Evolutionary conservation across 352 stramenopile genomes (phyloP), one percentile per base, ranked within the genome.

Genomic region (Phytophthora podocarpi): DNA sequence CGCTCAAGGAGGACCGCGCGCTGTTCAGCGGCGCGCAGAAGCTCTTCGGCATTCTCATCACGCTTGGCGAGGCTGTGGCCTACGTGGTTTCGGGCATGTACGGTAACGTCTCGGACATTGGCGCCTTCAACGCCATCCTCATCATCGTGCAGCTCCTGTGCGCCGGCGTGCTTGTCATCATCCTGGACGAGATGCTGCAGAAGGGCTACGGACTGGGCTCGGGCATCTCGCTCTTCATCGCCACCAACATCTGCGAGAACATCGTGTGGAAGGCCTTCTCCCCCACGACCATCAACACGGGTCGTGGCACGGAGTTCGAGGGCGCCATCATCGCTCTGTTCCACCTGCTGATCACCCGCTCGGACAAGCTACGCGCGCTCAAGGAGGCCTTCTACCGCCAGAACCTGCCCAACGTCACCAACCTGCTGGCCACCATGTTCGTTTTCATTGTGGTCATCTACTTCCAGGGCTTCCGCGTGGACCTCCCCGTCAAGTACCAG

Each of bases 261-360:
- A 99, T 99, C 76, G 93, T 99, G 27, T 99, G 98, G 97, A 99
- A 99, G 82, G 97, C 97, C 31, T 99, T 99, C 82, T 98, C 85
- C 67, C 98, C 98, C 20, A 99, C 96, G 43, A 99, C 98, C 30
- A 99, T 99, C 80, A 99, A 99, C 89, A 99, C 96, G 52, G 98
- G 97, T 46, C 93, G 95, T 61, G 97, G 97, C 59, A 99, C 97
- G 8, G 97, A 99, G 84, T 99, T 99, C 67, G 97, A 99, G 70
- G 98, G 98, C 47, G 98, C 98, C 37, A 98, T 99, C 76, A 99
- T 99, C 72, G 97, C 98, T 30, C 84, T 99, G 23, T 99, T 99
- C 87, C 97, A 99, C 77, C 79, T 99, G 51, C 68, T 99, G 35
- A 98, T 99, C 72, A 99, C 97, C 5, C 87, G 97, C 46, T 97